These are phyloP conservation scores for Hanseniaspora uvarum DNA, from an alignment of 1,139 yeast species.

Conservation along the genomic window DNA sequence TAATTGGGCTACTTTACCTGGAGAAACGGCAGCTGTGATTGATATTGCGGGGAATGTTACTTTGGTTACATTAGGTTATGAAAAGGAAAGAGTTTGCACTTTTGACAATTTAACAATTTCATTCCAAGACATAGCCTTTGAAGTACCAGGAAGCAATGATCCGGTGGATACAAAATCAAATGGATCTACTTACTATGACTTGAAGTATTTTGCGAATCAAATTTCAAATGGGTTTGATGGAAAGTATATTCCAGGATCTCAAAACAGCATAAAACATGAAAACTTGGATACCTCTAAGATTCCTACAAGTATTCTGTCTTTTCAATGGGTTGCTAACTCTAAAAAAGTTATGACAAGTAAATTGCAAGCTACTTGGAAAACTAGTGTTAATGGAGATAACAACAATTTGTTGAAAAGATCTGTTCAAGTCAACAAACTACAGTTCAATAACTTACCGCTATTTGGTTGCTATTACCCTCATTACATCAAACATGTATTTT, in stretches of 20 bases:
- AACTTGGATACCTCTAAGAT: conserved; percentile 24
- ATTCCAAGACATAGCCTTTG: conserved; percentile 31
- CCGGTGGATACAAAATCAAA: conserved; percentile 22
- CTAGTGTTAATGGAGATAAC: neutral
- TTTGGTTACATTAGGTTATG: conserved; percentile 30
- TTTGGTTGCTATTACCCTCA: conserved; percentile 32
- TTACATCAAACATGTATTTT: conserved; percentile 31
- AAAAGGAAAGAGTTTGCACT: conserved; percentile 30
- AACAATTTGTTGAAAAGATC: conserved; percentile 23
- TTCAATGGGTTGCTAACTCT: conserved; percentile 31
- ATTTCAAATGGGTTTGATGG: conserved; percentile 10
- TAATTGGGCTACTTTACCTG: conserved; percentile 30
- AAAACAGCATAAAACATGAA: neutral
- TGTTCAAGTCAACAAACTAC: conserved; percentile 12
- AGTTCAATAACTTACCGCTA: conserved; percentile 26
- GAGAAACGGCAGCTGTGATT: conserved; percentile 32
- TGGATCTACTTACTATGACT: conserved; percentile 14
- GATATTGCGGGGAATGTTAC: conserved; percentile 32
- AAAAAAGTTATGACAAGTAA: conserved; percentile 29
- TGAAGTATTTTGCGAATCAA: conserved; percentile 14
- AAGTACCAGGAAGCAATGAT: conserved; percentile 28
- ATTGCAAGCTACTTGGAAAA: conserved; percentile 14
- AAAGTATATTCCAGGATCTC: conserved; percentile 1
- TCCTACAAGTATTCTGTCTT: conserved; percentile 29
- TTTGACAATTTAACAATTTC: conserved; percentile 30